Base-by-base conservation (phyloP, 1,139 yeast genomes). In the Petasospora fabianii region DNA sequence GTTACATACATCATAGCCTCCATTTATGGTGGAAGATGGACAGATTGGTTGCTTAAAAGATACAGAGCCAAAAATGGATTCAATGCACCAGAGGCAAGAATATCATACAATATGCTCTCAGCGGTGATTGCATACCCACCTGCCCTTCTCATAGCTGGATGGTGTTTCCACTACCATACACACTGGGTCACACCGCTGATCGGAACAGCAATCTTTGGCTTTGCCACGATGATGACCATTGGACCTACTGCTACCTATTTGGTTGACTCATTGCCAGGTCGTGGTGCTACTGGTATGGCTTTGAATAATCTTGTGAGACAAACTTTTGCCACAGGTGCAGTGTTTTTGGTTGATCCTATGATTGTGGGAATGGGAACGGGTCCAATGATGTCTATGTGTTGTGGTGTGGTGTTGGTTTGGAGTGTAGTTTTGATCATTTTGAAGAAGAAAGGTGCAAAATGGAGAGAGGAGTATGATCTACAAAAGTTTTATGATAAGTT, bases 251-350 rank as follows among this genome's bases (percentile, higher is more conserved):
- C 83, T 5, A 85, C 96, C 0, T 87, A 85, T 56, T 64, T 87
- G 43, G 90, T 87, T 3, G 96, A 87, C 58, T 78, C 88, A 0
- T 68, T 87, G 36, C 96, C 96, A 0, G 95, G 95, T 0, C 73
- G 82, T 52, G 95, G 96, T 28, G 90, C 95, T 5, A 84, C 95
- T 0, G 96, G 95, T 1, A 86, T 86, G 31, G 95, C 96, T 0
- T 60, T 87, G 41, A 86, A 84, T 54, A 87, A 86, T 54, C 69
- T 87, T 44, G 67, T 82, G 28, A 69, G 96, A 53, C 84, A 80
- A 68, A 65, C 78, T 1, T 65, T 84, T 47, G 95, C 95, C 0
- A 86, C 95, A 0, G 66, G 72, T 4, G 90, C 86, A 6, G 80
- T 90, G 0, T 87, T 87, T 58, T 69, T 80, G 12, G 77, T 83